Conservation (phyloP, 495 filamentous ascomycete genomes). For the Daldinia grandis region DNA sequence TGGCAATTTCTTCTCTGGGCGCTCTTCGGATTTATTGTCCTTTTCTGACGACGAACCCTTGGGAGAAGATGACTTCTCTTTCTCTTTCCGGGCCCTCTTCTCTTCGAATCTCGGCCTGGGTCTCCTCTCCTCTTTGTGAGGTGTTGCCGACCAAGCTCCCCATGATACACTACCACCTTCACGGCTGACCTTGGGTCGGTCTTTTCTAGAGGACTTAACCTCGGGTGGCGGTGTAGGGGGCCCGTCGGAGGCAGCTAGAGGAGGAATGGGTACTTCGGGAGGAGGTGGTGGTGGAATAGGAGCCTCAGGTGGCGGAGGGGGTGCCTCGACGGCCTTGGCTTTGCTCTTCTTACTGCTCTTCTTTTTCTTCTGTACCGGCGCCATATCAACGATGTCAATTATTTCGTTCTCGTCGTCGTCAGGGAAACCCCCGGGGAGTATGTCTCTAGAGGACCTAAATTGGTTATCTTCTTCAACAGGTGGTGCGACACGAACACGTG, state of each 20-base stretch:
- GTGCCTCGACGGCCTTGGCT: slow-evolving; percentile 44
- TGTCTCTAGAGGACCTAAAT: slow-evolving; percentile 59
- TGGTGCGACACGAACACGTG: slow-evolving; percentile 48
- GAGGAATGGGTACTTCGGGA: slow-evolving; percentile 49
- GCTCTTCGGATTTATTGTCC: slow-evolving; percentile 48
- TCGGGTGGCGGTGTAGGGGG: slow-evolving; percentile 54
- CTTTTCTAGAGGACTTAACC: slow-evolving; percentile 52
- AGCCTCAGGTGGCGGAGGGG: slow-evolving; percentile 41
- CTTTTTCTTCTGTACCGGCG: slow-evolving; percentile 53
- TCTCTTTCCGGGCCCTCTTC: slow-evolving; percentile 45
- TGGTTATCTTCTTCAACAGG: slow-evolving; percentile 50
- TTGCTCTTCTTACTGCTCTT: slow-evolving; percentile 52
- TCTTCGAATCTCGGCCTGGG: slow-evolving; percentile 45
- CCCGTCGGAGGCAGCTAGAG: slow-evolving; percentile 56
- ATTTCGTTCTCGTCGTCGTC: slow-evolving; percentile 54
- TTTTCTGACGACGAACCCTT: slow-evolving; percentile 56
- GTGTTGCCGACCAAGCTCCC: slow-evolving; percentile 55
- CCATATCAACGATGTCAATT: slow-evolving; percentile 58
- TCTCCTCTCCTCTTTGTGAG: slow-evolving; percentile 44
- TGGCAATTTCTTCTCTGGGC: slow-evolving; percentile 44
- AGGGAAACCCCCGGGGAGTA: slow-evolving; percentile 60
- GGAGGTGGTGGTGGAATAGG: slow-evolving; percentile 44
- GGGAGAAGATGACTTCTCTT: slow-evolving; percentile 53
- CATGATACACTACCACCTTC: slow-evolving; percentile 49
- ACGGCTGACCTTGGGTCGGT: slow-evolving; percentile 57